These are phyloP conservation scores for Aurinia saxatilis DNA, from an alignment of 345 rosid genomes.

Conservation along the genomic window DNA sequence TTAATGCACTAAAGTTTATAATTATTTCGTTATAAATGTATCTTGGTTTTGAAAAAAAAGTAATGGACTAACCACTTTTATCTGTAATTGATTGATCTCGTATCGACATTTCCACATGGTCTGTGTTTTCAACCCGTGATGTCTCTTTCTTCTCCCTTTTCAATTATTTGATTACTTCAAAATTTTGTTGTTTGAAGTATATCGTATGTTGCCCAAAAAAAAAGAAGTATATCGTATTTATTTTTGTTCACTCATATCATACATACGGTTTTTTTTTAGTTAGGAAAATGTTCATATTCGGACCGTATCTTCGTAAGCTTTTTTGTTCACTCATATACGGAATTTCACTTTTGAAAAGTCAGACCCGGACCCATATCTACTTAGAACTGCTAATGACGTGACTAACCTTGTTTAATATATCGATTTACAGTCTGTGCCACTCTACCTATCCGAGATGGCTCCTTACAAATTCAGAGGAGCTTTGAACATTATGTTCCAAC, in stretches of 20 bases:
- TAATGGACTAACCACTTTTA: conserved; percentile 14
- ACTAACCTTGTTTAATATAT: not conserved
- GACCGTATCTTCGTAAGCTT: no score
- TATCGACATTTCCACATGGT: conserved; percentile 27
- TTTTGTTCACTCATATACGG: no score
- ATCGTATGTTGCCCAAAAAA: no score
- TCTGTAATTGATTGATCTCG: no score
- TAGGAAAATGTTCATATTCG: conserved; percentile 15
- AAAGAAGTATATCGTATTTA: not conserved
- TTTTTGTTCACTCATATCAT: not conserved
- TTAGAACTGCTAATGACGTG: conserved; percentile 1
- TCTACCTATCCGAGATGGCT: conserved; percentile 95
- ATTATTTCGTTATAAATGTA: conserved; percentile 8
- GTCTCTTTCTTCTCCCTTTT: conserved; percentile 8
- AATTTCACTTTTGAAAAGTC: no score
- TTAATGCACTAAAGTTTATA: not conserved
- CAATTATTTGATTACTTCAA: not conserved
- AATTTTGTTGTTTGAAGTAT: no score
- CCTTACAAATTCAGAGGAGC: conserved; percentile 95
- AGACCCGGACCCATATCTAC: no score
- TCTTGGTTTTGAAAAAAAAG: conserved; percentile 6
- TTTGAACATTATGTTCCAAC: conserved; percentile 83
- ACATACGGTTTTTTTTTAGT: not conserved
- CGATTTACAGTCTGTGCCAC: conserved; percentile 77
- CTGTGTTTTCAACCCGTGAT: conserved; percentile 2